These are phyloP conservation scores for Cymbidium sinense DNA, from an alignment of 106 monocot genomes.

Conservation along the genomic window DNA sequence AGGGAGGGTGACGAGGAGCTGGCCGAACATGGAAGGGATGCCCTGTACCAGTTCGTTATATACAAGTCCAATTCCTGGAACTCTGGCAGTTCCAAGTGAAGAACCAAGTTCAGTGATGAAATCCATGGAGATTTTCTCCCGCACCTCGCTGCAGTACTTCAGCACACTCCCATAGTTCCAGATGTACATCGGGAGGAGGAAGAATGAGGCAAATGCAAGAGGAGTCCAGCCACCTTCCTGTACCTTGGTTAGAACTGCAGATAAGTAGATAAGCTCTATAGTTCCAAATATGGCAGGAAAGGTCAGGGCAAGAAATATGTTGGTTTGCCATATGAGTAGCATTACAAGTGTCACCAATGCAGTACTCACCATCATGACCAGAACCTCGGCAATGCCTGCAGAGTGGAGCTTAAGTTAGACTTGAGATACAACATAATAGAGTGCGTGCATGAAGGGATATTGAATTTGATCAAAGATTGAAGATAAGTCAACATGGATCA, in stretches of 20 bases:
- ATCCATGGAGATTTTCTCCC: conserved; percentile 82
- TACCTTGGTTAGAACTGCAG: conserved; percentile 65
- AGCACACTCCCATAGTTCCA: conserved; percentile 89
- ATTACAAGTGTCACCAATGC: conserved; percentile 74
- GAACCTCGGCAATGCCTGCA: conserved; percentile 81
- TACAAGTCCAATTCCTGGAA: conserved; percentile 72
- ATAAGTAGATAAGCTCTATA: conserved; percentile 60
- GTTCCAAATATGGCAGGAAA: conserved; percentile 68
- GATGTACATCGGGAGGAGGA: conserved; percentile 67
- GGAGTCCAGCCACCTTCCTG: conserved; percentile 77
- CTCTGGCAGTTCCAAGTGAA: conserved; percentile 58
- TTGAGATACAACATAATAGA: not conserved
- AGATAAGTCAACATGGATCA: no score
- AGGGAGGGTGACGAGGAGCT: conserved; percentile 58
- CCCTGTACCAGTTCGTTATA: conserved; percentile 86
- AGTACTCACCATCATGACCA: conserved; percentile 84
- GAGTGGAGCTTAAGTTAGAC: not conserved
- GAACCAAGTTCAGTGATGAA: conserved; percentile 62
- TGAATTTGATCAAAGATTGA: no score
- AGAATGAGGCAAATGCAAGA: conserved; percentile 62
- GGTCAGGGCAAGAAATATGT: conserved; percentile 47
- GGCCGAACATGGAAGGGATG: conserved; percentile 70
- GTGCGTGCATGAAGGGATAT: no score
- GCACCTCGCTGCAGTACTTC: conserved; percentile 72
- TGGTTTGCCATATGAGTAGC: conserved; percentile 93